Evolutionary conservation across 2,329 filamentous ascomycete genomes (phyloP), one percentile per base, ranked within the genome.

Genomic region (Botrytis aclada): DNA sequence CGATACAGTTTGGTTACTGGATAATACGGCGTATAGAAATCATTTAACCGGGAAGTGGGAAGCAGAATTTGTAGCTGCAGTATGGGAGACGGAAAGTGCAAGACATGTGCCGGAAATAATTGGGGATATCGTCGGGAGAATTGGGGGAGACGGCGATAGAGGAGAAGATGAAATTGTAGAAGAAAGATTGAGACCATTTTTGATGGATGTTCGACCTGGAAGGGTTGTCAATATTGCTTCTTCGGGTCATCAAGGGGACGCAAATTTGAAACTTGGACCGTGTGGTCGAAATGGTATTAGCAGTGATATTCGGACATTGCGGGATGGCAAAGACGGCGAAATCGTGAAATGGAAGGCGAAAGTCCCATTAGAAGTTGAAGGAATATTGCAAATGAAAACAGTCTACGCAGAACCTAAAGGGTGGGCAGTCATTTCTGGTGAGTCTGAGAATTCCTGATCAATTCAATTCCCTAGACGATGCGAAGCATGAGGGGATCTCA

Each of bases 1-100:
- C 56, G 92, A 97, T 81, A 89, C 88, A 22, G 90, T 98, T 58
- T 98, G 95, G 95, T 84, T 98, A 12, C 85, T 98, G 65, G 94
- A 98, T 84, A 97, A 96, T 79, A 95, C 93, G 4, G 95, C 94
- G 7, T 95, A 92, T 81, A 88, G 89, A 74, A 82, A 84, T 63
- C 79, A 83, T 29, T 78, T 81, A 73, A 81, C 82, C 2, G 83
- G 83, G 70, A 81, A 80, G 70, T 98, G 94, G 94, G 86, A 93
- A 79, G 92, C 92, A 39, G 93, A 98, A 80, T 94, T 95, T 75
- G 90, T 97, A 0, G 89, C 92, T 3, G 93, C 92, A 62, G 93
- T 94, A 73, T 97, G 98, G 78, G 88, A 92, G 75, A 89, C 90
- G 78, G 85, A 93, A 77, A 88, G 90, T 8, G 90, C 92, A 58